Percentiles rank a stretch among this genome's conserved stretches.
These are phyloP conservation scores for Verticillium longisporum DNA, from an alignment of 2,329 filamentous ascomycete species.

Conservation along the genomic window DNA sequence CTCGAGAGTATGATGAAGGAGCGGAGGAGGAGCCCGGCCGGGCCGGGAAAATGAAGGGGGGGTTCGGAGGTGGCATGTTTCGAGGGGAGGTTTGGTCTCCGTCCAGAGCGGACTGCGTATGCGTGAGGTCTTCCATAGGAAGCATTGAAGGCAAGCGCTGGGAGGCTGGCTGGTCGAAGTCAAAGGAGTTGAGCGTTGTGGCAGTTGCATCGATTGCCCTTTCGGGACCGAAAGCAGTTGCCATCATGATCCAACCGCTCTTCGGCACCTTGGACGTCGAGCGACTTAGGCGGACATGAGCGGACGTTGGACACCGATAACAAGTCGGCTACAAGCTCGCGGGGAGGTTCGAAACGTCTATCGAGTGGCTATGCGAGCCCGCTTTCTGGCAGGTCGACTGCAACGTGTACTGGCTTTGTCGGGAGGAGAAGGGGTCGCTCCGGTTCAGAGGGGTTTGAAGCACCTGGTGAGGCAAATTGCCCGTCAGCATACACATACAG, in stretches of 20 bases:
- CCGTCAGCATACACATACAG: background rate
- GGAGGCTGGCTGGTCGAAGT: background rate
- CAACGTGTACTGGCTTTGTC: too few relatives aligned
- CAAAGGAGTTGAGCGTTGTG: background rate
- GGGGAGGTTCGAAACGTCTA: too few relatives aligned
- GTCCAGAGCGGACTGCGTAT: background rate
- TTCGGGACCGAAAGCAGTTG: conserved; percentile 31
- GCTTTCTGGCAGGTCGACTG: too few relatives aligned
- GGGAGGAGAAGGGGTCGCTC: background rate
- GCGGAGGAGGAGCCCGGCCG: conserved; percentile 39
- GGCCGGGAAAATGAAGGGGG: conserved; percentile 55
- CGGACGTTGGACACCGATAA: background rate
- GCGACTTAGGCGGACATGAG: conserved; percentile 33
- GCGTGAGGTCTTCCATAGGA: background rate
- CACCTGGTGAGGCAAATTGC: background rate
- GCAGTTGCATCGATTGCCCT: conserved; percentile 20
- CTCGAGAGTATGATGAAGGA: conserved; percentile 39
- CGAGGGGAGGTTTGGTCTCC: conserved; percentile 23
- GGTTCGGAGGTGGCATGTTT: conserved; percentile 45
- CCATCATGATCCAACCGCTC: conserved; percentile 38
- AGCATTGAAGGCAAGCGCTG: background rate
- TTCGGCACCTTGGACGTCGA: conserved; percentile 39
- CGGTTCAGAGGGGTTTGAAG: background rate
- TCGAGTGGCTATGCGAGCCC: too few relatives aligned
- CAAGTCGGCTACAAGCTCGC: background rate